These are phyloP conservation scores for Russula sp. DNA, from an alignment of 768 basidiomycete species.

Conservation along the genomic window DNA sequence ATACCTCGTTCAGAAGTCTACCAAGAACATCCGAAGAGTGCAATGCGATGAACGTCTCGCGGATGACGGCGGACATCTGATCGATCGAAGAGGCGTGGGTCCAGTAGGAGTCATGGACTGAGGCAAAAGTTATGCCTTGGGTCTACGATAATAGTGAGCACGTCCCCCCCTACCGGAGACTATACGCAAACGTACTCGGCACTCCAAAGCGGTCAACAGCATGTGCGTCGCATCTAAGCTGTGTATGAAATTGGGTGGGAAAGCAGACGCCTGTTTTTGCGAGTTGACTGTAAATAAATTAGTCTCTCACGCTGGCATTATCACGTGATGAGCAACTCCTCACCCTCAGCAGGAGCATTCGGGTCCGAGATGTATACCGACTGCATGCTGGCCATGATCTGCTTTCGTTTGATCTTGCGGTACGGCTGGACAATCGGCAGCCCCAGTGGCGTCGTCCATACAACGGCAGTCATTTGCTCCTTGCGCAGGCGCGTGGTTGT, in stretches of 20 bases:
- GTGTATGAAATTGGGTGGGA: conserved; percentile 99
- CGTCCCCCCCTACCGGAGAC: background rate
- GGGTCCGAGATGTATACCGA: conserved; percentile 90
- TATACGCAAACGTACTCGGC: conserved; percentile 48
- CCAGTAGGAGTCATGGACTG: conserved; percentile 99
- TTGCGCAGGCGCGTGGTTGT: conserved; percentile 47
- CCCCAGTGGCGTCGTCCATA: conserved; percentile 96
- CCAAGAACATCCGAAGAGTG: conserved; percentile 83
- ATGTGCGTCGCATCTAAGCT: conserved; percentile 98
- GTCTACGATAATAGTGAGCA: conserved; percentile 39
- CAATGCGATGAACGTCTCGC: conserved; percentile 88
- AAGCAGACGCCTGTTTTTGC: conserved; percentile 87
- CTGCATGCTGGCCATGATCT: conserved; percentile 80
- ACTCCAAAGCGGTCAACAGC: conserved; percentile 92
- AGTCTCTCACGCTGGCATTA: background rate
- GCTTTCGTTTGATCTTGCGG: conserved; percentile 73
- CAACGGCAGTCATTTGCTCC: conserved; percentile 92
- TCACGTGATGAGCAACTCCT: background rate
- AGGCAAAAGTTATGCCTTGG: conserved; percentile 76
- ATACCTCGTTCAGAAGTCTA: conserved; percentile 71
- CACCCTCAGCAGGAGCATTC: conserved; percentile 61
- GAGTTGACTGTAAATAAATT: conserved; percentile 53
- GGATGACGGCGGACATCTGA: conserved; percentile 82
- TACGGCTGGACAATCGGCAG: conserved; percentile 96
- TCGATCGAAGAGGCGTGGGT: conserved; percentile 87